phyloP scores from a whole-genome alignment of 768 basidiomycete genomes.

The Auriscalpium microsporum region DNA sequence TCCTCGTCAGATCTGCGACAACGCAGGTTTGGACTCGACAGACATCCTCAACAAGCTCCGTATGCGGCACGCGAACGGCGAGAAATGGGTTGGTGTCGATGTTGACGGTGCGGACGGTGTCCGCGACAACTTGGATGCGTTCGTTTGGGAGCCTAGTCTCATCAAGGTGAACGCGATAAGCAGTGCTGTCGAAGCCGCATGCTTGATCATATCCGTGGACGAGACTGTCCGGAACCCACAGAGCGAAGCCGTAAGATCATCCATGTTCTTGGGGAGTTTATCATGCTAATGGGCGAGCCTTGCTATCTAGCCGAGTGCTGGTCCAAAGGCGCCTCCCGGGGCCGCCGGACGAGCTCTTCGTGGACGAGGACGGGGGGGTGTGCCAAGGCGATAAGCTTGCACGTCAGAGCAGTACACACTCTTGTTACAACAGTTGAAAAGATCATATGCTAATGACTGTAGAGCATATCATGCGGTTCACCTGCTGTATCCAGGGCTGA shows the following conservation, averaged over 20 bases:
- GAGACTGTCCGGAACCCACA: constrained; percentile 97
- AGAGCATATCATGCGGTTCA: not conserved
- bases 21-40: constrained; percentile 95
- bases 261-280: not conserved
- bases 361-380: constrained; percentile 73
- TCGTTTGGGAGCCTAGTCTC: constrained; percentile 96
- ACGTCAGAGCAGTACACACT: constrained; percentile 8
- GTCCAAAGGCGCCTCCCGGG: constrained; percentile 91
- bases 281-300: no score
- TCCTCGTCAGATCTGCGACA: constrained; percentile 97
- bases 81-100: constrained; percentile 90
- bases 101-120: constrained; percentile 86
- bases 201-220: constrained; percentile 90
- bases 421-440: not conserved
- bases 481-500: not conserved
- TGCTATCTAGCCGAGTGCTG: constrained; percentile 53
- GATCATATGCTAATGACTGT: not conserved
- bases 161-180: constrained; percentile 94
- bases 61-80: constrained; percentile 88
- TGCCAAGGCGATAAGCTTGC: constrained; percentile 51
- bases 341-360: constrained; percentile 77
- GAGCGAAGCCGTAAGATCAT: constrained; percentile 70
- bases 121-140: constrained; percentile 93
- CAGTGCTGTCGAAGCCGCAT: constrained; percentile 94
- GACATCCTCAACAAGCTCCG: constrained; percentile 96